These are phyloP conservation scores for Plectosphaerella plurivora DNA, from an alignment of 2,329 filamentous ascomycete genomes.

Conservation along the genomic window DNA sequence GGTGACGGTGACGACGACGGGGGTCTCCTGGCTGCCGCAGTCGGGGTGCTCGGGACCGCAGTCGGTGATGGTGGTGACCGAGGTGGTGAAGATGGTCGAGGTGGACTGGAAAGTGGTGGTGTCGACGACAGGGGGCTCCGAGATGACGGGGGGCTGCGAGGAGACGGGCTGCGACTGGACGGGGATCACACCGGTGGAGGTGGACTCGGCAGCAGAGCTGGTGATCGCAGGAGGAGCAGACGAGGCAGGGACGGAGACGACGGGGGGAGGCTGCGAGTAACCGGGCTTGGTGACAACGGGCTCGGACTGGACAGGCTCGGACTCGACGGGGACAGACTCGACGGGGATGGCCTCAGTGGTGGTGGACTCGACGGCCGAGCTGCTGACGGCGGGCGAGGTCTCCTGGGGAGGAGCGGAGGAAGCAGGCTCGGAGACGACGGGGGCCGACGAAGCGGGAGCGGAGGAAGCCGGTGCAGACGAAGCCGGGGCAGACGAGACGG, in stretches of 20 bases:
- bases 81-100: conserved; percentile 47
- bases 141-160: conserved; percentile 13
- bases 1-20: conserved; percentile 47
- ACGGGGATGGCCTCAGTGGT: conserved; percentile 14
- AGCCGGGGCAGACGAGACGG: background rate
- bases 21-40: conserved; percentile 30
- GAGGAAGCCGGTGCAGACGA: background rate
- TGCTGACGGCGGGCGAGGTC: conserved; percentile 13
- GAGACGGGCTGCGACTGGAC: conserved; percentile 9
- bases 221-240: conserved; percentile 10
- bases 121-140: conserved; percentile 9
- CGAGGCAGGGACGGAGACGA: conserved; percentile 2
- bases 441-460: conserved; percentile 1
- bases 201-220: conserved; percentile 5
- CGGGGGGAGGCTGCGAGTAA: conserved; percentile 6
- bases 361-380: conserved; percentile 7
- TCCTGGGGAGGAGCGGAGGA: background rate
- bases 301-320: conserved; percentile 4
- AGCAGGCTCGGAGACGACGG: conserved; percentile 3
- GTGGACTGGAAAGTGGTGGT: conserved; percentile 36
- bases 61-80: conserved; percentile 44
- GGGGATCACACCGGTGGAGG: conserved; percentile 4
- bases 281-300: conserved; percentile 5
- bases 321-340: conserved; percentile 5
- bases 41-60: conserved; percentile 40